Percentiles rank a stretch among this genome's conserved stretches.
phyloP scores from a whole-genome alignment of 169 alveolate species.

The Eimeria acervulina region DNA sequence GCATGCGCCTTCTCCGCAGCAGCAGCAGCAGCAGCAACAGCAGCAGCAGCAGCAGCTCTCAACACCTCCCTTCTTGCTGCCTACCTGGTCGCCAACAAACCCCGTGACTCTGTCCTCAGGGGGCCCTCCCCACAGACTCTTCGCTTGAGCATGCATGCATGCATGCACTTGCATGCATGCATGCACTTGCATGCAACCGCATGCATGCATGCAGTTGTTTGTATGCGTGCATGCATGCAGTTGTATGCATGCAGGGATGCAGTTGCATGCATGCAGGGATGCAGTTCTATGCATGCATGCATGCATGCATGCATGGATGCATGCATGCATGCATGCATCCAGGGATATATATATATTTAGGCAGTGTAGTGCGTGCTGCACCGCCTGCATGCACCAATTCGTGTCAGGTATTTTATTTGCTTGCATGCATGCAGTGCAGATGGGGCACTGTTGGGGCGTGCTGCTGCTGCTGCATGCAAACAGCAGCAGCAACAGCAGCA shows the following conservation, averaged over 20 bases:
- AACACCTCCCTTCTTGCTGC: conserved; percentile 53
- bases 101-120: conserved; percentile 57
- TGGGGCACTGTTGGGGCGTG: too few relatives aligned
- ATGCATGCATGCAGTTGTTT: conserved; percentile 5
- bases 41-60: conserved; percentile 46
- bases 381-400: neutral
- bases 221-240: neutral
- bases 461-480: too few relatives aligned
- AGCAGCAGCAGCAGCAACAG: conserved; percentile 5
- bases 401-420: too few relatives aligned
- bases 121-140: conserved; percentile 68
- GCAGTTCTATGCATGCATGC: too few relatives aligned
- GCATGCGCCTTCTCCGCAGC: conserved; percentile 29
- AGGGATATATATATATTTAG: too few relatives aligned
- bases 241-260: neutral
- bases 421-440: too few relatives aligned
- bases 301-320: too few relatives aligned
- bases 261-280: too few relatives aligned
- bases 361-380: too few relatives aligned
- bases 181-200: neutral
- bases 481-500: too few relatives aligned
- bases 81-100: conserved; percentile 81
- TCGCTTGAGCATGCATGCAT: conserved; percentile 33
- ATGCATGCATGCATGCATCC: too few relatives aligned
- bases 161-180: neutral